Conservation (phyloP, 1,139 yeast species). For the Protomyces arabidopsidicola region DNA sequence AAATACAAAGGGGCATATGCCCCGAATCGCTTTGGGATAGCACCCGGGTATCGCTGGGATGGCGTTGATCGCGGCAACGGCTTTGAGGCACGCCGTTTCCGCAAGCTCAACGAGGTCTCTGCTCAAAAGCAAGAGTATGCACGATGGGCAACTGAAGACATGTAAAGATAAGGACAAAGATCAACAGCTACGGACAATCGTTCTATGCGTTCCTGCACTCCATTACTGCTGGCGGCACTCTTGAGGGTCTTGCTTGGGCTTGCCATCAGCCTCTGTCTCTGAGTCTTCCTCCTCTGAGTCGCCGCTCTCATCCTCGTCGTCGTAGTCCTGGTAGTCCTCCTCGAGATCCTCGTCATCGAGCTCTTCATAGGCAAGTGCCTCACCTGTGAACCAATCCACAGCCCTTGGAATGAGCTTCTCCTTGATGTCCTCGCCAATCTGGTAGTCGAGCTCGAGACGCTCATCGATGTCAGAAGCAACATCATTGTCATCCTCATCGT, state of each 20-base stretch:
- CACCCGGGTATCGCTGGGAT: slow-evolving; percentile 87
- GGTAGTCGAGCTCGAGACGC: slow-evolving; percentile 85
- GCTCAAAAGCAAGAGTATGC: slow-evolving; percentile 10
- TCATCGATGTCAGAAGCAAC: slow-evolving; percentile 60
- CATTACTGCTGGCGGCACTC: slow-evolving; percentile 71
- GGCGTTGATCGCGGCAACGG: slow-evolving; percentile 90
- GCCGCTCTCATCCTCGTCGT: slow-evolving; percentile 40
- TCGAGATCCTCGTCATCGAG: slow-evolving; percentile 46
- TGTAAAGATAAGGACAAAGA: slow-evolving; percentile 1
- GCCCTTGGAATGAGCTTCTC: slow-evolving; percentile 95
- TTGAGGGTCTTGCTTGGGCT: slow-evolving; percentile 62
- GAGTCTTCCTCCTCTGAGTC: slow-evolving; percentile 39
- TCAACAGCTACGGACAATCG: neutral
- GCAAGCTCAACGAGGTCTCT: slow-evolving; percentile 47
- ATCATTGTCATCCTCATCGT: slow-evolving; percentile 47
- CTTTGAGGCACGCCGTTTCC: slow-evolving; percentile 66
- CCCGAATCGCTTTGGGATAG: slow-evolving; percentile 67
- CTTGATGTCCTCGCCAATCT: slow-evolving; percentile 92
- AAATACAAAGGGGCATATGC: slow-evolving; percentile 53
- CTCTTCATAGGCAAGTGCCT: slow-evolving; percentile 64
- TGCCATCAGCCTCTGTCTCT: slow-evolving; percentile 39
- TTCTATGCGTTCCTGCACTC: neutral
- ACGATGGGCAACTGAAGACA: slow-evolving; percentile 27
- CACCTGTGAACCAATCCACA: slow-evolving; percentile 96
- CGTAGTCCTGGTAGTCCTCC: slow-evolving; percentile 57